Conservation (phyloP, 495 filamentous ascomycete genomes). For the Talaromyces proteolyticus region DNA sequence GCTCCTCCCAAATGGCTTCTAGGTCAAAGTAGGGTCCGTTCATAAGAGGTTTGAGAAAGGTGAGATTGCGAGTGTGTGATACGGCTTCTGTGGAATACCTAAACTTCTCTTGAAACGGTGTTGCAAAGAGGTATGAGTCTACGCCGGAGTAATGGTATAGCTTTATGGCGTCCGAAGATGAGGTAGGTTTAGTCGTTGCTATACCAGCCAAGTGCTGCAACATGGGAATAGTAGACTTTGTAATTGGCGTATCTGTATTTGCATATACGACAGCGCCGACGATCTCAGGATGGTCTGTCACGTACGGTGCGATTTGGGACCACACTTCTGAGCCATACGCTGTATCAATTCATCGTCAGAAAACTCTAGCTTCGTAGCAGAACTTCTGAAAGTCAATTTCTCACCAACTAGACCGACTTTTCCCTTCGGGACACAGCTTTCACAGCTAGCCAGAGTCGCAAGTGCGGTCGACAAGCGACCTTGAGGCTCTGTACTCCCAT, state of each 20-base stretch:
- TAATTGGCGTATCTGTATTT: too few species aligned
- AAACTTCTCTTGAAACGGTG: slow-evolving; percentile 27
- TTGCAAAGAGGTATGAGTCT: slow-evolving; percentile 16
- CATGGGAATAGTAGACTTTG: background rate
- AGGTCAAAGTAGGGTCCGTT: slow-evolving; percentile 47
- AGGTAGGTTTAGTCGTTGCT: slow-evolving; percentile 4
- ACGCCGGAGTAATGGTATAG: slow-evolving; percentile 19
- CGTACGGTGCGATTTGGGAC: too few species aligned
- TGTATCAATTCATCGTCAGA: too few species aligned
- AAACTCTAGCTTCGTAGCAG: too few species aligned
- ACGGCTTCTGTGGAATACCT: slow-evolving; percentile 21
- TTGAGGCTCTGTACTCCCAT: slow-evolving; percentile 8
- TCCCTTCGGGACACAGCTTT: slow-evolving; percentile 19
- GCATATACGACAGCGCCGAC: too few species aligned
- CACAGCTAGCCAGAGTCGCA: slow-evolving; percentile 12
- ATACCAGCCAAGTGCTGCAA: slow-evolving; percentile 5
- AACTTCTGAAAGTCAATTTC: too few species aligned
- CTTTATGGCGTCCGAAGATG: slow-evolving; percentile 4
- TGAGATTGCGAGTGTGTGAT: slow-evolving; percentile 26
- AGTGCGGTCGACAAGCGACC: slow-evolving; percentile 1
- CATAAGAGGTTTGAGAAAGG: slow-evolving; percentile 27
- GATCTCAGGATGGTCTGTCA: too few species aligned
- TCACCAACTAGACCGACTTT: too few species aligned
- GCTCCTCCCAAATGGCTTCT: slow-evolving; percentile 55
- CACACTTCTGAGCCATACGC: too few species aligned